A percentile compares a stretch with the other conserved stretches of the same genome.
These are phyloP conservation scores for Russula olivacea DNA, from an alignment of 768 basidiomycete species.

Conservation along the genomic window DNA sequence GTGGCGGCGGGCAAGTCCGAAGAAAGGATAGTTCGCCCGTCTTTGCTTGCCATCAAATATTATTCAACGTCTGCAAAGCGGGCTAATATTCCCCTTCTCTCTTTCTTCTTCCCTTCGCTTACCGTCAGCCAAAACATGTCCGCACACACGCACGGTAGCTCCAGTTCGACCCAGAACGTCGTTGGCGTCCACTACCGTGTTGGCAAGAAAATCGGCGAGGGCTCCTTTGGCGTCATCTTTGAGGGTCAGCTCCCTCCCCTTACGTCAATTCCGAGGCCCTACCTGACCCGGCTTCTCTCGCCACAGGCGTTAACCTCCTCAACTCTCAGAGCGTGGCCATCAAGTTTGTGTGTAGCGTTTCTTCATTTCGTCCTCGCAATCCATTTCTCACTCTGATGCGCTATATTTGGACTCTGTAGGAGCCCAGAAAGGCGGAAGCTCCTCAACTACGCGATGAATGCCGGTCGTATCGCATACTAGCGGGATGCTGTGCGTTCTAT, in stretches of 20 bases:
- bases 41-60: no score
- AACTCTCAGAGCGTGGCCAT: conserved; percentile 99
- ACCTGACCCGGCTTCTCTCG: conserved; percentile 6
- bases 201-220: conserved; percentile 99
- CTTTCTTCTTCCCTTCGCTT: conserved; percentile 16
- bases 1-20: no score
- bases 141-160: conserved; percentile 41
- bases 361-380: neutral
- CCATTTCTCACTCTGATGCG: neutral
- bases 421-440: conserved; percentile 91
- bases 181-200: conserved; percentile 98
- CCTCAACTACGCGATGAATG: conserved; percentile 98
- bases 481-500: conserved; percentile 64
- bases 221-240: conserved; percentile 95
- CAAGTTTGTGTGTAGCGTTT: conserved; percentile 80
- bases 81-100: conserved; percentile 13
- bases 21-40: no score
- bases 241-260: conserved; percentile 48
- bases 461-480: conserved; percentile 88
- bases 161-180: conserved; percentile 63
- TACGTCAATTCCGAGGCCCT: conserved; percentile 1
- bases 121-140: conserved; percentile 29
- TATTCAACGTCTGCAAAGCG: neutral
- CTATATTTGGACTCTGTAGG: conserved; percentile 40
- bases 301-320: conserved; percentile 87